Evolutionary conservation across 2,329 filamentous ascomycete species (phyloP).

Genomic region (Zymoseptoria brevis): DNA sequence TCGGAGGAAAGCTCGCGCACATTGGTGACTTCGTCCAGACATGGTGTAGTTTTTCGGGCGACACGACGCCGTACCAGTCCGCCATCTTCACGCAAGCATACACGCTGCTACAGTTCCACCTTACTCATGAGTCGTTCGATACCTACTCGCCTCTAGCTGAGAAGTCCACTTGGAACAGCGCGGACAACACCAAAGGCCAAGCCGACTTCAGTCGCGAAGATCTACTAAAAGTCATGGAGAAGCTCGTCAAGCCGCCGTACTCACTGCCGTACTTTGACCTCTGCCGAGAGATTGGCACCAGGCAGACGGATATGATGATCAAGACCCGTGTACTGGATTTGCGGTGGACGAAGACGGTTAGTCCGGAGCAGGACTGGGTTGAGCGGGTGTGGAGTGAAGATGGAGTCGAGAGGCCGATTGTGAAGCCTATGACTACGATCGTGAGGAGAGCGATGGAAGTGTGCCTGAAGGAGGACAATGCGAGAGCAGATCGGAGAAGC

Average conservation of each 20-base stretch:
- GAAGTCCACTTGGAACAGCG: slow-evolving; percentile 7
- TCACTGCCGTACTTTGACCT: slow-evolving; percentile 15
- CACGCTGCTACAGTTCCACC: slow-evolving; percentile 13
- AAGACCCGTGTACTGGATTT: slow-evolving; percentile 15
- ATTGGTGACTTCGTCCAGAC: slow-evolving; percentile 15
- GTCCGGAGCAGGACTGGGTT: slow-evolving; percentile 9
- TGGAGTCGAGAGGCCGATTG: slow-evolving; percentile 11
- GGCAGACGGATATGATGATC: slow-evolving; percentile 13
- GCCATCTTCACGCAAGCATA: slow-evolving; percentile 16
- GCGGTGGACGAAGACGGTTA: slow-evolving; percentile 12
- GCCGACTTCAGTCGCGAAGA: slow-evolving; percentile 9
- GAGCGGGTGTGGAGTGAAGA: slow-evolving; percentile 12
- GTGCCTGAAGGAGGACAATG: slow-evolving; percentile 9
- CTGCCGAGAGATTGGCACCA: slow-evolving; percentile 13
- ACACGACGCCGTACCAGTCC: slow-evolving; percentile 9
- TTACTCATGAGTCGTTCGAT: slow-evolving; percentile 9
- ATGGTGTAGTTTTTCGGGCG: slow-evolving; percentile 10
- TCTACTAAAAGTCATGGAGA: slow-evolving; percentile 13
- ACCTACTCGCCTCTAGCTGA: slow-evolving; percentile 12
- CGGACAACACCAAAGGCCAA: slow-evolving; percentile 5
- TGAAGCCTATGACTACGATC: slow-evolving; percentile 14
- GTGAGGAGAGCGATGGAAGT: slow-evolving; percentile 14
- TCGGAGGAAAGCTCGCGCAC: slow-evolving; percentile 14
- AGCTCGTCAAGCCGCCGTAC: slow-evolving; percentile 9
- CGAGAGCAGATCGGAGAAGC: neutral